phyloP scores from a whole-genome alignment of 768 basidiomycete species.

The Collybia nuda region DNA sequence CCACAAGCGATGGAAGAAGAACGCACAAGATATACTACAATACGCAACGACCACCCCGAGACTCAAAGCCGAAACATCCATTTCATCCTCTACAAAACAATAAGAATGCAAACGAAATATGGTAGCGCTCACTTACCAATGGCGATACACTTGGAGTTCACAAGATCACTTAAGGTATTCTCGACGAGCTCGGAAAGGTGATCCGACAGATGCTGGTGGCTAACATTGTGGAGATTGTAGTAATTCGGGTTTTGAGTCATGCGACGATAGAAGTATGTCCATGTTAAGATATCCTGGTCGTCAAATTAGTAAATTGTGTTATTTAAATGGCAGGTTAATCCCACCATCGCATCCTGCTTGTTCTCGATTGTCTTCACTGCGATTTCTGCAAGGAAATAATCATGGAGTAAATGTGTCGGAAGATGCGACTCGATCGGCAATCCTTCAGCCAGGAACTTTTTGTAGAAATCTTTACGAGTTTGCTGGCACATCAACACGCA shows the following conservation, averaged over 20 bases:
- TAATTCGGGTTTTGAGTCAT: conserved; percentile 98
- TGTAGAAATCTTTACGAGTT: conserved; percentile 98
- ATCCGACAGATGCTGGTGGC: conserved; percentile 92
- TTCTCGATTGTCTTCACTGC: conserved; percentile 99
- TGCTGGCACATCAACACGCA: conserved; percentile 98
- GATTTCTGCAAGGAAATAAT: conserved; percentile 98
- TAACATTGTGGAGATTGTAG: conserved; percentile 93
- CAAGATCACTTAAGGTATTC: conserved; percentile 85
- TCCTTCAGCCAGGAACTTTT: conserved; percentile 97
- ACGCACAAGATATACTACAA: conserved; percentile 88
- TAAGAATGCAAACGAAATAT: background rate
- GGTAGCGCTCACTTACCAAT: conserved; percentile 55
- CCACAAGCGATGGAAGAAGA: background rate
- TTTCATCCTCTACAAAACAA: conserved; percentile 72
- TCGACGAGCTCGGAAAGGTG: conserved; percentile 97
- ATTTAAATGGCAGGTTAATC: conserved; percentile 9
- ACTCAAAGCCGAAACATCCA: conserved; percentile 90
- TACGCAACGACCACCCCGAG: conserved; percentile 98
- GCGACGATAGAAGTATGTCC: conserved; percentile 97
- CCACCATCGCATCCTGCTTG: conserved; percentile 94
- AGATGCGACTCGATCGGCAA: conserved; percentile 96
- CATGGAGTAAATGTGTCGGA: conserved; percentile 86
- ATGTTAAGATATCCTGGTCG: conserved; percentile 87
- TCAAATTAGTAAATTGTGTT: background rate
- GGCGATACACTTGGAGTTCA: conserved; percentile 92